Evolutionary conservation across 163 green algal species (phyloP).

Genomic region (Chloromonas sp.): DNA sequence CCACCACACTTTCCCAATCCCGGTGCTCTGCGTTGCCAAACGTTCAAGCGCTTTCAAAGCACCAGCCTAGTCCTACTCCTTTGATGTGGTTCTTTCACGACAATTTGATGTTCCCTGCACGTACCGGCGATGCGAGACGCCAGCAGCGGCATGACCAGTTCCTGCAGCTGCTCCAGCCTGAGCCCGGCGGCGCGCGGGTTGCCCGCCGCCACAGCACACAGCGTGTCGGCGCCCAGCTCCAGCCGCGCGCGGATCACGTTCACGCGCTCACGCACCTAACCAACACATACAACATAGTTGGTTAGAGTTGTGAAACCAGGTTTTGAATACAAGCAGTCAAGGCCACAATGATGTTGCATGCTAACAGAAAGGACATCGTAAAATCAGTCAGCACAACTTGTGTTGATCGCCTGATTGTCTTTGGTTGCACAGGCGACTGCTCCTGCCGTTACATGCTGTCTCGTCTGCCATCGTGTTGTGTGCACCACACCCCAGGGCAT

Average conservation of each 20-base stretch:
- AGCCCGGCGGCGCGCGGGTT: slow-evolving; percentile 42
- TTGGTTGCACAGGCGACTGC: too few relatives aligned
- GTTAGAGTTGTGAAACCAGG: neutral
- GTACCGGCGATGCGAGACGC: slow-evolving; percentile 33
- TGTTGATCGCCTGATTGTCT: too few relatives aligned
- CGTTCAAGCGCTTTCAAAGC: neutral
- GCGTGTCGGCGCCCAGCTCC: slow-evolving; percentile 44
- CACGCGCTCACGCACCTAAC: slow-evolving; percentile 53
- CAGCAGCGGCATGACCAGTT: slow-evolving; percentile 46
- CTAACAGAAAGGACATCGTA: neutral
- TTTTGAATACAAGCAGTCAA: neutral
- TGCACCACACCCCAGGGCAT: too few relatives aligned
- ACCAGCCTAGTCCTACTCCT: too few relatives aligned
- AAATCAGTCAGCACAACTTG: neutral
- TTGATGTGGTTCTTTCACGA: too few relatives aligned
- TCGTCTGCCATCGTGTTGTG: too few relatives aligned
- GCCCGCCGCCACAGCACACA: slow-evolving; percentile 46
- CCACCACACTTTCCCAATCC: neutral
- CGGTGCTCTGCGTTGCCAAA: neutral
- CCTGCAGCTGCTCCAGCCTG: slow-evolving; percentile 37
- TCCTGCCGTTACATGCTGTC: neutral
- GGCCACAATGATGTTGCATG: neutral
- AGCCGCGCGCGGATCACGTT: slow-evolving; percentile 39
- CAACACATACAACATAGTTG: slow-evolving; percentile 10
- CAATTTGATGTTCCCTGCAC: slow-evolving; percentile 4